Base-by-base conservation (phyloP, 176 grass and related monocot species). In the Lolium rigidum region DNA sequence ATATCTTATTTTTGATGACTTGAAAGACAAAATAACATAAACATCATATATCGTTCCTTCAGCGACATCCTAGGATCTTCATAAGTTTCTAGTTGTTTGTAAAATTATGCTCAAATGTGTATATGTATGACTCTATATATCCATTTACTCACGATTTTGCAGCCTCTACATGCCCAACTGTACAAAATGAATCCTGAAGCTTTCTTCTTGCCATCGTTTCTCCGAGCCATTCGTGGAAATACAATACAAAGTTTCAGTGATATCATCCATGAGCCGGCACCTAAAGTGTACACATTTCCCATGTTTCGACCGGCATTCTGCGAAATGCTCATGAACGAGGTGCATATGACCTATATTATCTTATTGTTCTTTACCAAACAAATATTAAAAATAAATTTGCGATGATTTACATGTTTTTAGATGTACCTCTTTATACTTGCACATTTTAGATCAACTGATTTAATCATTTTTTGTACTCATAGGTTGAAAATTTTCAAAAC, bases 221-320 rank as follows among this genome's bases (percentile, higher is more conserved):
- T 95, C 20, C 85, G 86, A 90, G 90, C 93, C 41, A 80, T 92
- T 13, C 77, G 12, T 73, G 68, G 64, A 28, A 90, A 90, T 70
- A 88, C 82, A 14, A 80, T 88, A 79, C 83, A 90, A 62, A 81
- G 86, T 18, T 88, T 95, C 60, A 86, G 52, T 59, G 92, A 64
- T 39, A 90, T 95, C 72, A 86, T 92, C 62, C 51, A 73, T 1
- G 82, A 92, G 66, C 84, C 81, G 18, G 74, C 80, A 39, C 88
- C 88, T 63, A 88, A 88, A 49, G 61, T 92, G 35, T 92, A 75
- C 86, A 67, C 88, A 66, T 95, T 95, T 90, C 35, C 50, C 58
- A 95, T 95, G 90, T 69, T 92, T 82, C 78, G 83, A 25, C 90
- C 87, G 13, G 26, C 72, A 13, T 94, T 94, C 16, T 94, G 92